Base-by-base conservation (phyloP, 192 early-diverging fungal genomes). In the Radiomyces spectabilis region DNA sequence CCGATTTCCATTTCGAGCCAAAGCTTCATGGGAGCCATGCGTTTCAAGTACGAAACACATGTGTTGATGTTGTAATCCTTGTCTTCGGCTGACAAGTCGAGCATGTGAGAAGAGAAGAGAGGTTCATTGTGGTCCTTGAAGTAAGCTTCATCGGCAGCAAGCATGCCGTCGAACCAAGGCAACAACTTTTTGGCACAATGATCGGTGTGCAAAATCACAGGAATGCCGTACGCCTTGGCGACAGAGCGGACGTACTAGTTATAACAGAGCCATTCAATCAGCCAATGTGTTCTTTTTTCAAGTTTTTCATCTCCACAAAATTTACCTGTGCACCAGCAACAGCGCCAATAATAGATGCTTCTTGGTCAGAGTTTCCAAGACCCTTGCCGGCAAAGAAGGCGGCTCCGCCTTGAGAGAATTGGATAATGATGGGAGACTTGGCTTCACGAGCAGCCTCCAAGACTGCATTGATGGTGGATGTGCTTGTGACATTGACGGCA, bases 161-260 rank as follows among this genome's bases (percentile, higher is more conserved):
- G 75, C 94, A 97, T 97, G 56, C 94, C 94, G 53, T 97, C 94
- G 65, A 97, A 93, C 94, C 94, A 97, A 37, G 91, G 91, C 29
- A 97, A 79, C 48, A 97, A 84, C 82, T 95, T 94, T 74, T 91
- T 86, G 69, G 91, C 94, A 75, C 94, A 97, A 84, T 97, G 94
- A 73, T 97, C 94, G 51, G 86, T 88, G 84, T 96, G 94, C 51
- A 93, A 63, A 31, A 85, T 68, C 31, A 87, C 85, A 49, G 78
- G 79, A 56, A 69, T 66, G 50, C 66, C 66, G 34, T 55, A 69
- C 18, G 66, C 55, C 5, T 22, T 31, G 45, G 66, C 66, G 25
- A 69, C 60, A 25, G 55, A 27, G 25, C 66, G 66, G 3, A 69
- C 60, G 19, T 69, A 69, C 44, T 63, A 18, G 13, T 19, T 35